phyloP scores from a whole-genome alignment of 2,329 filamentous ascomycete species.

The Berkeleyomyces basicola region DNA sequence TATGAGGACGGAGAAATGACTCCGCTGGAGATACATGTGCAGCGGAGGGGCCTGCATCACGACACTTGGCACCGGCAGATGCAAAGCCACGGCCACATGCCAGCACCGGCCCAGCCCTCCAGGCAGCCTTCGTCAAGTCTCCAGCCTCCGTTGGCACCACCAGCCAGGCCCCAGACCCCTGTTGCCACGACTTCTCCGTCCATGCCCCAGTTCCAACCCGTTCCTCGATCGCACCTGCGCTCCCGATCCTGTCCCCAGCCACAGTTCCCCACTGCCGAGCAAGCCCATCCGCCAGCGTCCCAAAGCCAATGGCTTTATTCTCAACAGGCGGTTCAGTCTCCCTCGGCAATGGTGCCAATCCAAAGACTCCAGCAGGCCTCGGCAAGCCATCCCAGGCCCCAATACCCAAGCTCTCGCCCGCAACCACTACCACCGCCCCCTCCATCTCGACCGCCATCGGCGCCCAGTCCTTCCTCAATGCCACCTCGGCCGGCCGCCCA shows the following conservation, averaged over 20 bases:
- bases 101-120: neutral
- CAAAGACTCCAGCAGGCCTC: neutral
- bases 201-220: neutral
- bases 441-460: neutral
- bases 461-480: neutral
- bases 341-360: neutral
- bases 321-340: neutral
- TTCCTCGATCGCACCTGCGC: neutral
- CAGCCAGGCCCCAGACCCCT: neutral
- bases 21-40: neutral
- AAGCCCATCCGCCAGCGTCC: neutral
- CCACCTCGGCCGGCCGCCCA: neutral
- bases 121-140: neutral
- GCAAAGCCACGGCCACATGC: neutral
- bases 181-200: neutral
- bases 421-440: neutral
- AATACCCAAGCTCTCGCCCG: neutral
- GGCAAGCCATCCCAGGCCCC: neutral
- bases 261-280: neutral
- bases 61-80: neutral
- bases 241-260: neutral
- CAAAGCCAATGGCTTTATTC: neutral
- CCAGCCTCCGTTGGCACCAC: neutral
- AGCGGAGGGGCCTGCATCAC: neutral
- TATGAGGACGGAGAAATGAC: conserved; percentile 6